These are phyloP conservation scores for Prinsepia uniflora DNA, from an alignment of 306 rosid genomes.

Conservation along the genomic window DNA sequence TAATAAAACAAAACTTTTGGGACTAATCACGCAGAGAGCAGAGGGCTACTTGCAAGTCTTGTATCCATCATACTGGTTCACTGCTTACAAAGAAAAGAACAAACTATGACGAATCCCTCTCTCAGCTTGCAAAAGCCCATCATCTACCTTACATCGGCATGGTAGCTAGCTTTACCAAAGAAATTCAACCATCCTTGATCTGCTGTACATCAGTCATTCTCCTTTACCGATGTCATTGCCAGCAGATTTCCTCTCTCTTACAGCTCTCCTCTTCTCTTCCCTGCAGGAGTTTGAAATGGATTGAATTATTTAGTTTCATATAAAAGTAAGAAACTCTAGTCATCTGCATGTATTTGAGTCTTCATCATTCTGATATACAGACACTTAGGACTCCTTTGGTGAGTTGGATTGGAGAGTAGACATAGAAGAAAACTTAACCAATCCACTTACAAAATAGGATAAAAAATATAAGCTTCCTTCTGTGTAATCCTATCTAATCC, in stretches of 20 bases:
- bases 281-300: constrained; percentile 41
- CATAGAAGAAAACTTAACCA: no score
- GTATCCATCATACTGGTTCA: no score
- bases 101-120: no score
- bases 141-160: no score
- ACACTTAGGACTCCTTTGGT: no score
- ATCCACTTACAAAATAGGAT: no score
- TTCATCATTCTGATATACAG: not conserved
- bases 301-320: not conserved
- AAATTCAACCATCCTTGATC: not conserved
- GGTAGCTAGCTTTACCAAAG: no score
- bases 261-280: constrained; percentile 68
- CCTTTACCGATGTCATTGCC: constrained; percentile 12
- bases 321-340: not conserved
- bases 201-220: constrained; percentile 8
- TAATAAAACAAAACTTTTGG: not conserved
- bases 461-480: no score
- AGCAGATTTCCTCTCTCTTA: constrained; percentile 43
- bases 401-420: no score
- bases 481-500: no score
- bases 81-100: no score
- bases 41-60: not conserved
- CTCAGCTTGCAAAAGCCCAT: no score
- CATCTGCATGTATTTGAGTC: not conserved
- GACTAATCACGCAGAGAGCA: not conserved